phyloP scores from a whole-genome alignment of 805 yeast genomes.

The Danielozyma ontarioensis region DNA sequence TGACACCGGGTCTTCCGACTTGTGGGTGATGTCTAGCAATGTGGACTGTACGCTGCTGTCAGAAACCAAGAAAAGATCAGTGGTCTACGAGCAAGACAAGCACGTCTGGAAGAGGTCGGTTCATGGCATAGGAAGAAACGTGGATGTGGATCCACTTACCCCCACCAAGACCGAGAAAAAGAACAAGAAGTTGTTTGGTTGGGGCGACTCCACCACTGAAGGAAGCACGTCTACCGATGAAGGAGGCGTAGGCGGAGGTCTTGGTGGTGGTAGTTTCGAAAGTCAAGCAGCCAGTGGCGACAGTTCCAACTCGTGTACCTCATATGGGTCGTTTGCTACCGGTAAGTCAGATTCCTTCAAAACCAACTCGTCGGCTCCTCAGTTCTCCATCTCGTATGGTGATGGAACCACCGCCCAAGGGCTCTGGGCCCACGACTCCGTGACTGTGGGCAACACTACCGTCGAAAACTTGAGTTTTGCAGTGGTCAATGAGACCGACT shows the following conservation, averaged over 20 bases:
- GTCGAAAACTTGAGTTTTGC: slow-evolving; percentile 62
- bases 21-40: slow-evolving; percentile 44
- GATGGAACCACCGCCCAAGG: slow-evolving; percentile 47
- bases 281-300: not conserved
- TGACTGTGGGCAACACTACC: slow-evolving; percentile 45
- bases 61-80: not conserved
- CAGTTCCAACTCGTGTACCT: slow-evolving; percentile 34
- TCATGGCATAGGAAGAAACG: too few relatives aligned
- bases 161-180: not conserved
- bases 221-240: not conserved
- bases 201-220: too few relatives aligned
- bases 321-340: slow-evolving; percentile 46
- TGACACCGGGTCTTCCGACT: slow-evolving; percentile 77
- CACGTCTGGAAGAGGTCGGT: too few relatives aligned
- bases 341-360: slow-evolving; percentile 33
- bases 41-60: not conserved
- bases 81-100: not conserved
- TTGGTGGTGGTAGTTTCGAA: not conserved
- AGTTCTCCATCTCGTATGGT: slow-evolving; percentile 42
- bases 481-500: slow-evolving; percentile 60
- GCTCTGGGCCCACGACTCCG: slow-evolving; percentile 52
- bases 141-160: not conserved
- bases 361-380: slow-evolving; percentile 34
- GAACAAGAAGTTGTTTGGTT: too few relatives aligned
- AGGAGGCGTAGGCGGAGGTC: not conserved